Conservation (phyloP, 2,329 filamentous ascomycete genomes). For the Xylariaceae sp. region DNA sequence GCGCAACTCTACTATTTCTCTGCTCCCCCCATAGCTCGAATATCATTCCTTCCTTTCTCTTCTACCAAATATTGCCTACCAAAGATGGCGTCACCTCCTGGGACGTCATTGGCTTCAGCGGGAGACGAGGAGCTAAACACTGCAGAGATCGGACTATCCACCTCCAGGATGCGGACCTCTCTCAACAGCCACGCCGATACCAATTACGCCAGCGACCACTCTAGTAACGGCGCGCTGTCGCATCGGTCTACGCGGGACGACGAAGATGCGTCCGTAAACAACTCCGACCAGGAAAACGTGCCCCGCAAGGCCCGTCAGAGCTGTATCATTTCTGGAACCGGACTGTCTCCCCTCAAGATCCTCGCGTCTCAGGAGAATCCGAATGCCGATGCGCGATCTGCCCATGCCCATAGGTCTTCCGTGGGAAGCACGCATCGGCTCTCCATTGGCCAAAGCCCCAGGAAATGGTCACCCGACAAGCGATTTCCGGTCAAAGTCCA, state of each 20-base stretch:
- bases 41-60: background rate
- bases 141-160: slow-evolving; percentile 5
- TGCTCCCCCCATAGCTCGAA: slow-evolving; percentile 5
- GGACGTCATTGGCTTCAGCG: slow-evolving; percentile 10
- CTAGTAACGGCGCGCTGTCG: background rate
- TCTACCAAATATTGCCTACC: background rate
- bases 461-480: slow-evolving; percentile 48
- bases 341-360: slow-evolving; percentile 55
- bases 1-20: background rate
- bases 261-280: background rate
- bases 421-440: background rate
- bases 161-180: slow-evolving; percentile 12
- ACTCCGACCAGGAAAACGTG: slow-evolving; percentile 42
- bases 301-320: slow-evolving; percentile 47
- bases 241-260: slow-evolving; percentile 27
- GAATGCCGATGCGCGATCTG: slow-evolving; percentile 27
- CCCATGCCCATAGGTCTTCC: slow-evolving; percentile 16
- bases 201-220: background rate
- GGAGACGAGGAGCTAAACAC: slow-evolving; percentile 8
- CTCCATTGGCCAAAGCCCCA: slow-evolving; percentile 29
- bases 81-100: slow-evolving; percentile 13
- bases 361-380: slow-evolving; percentile 32
- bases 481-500: slow-evolving; percentile 57
- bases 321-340: slow-evolving; percentile 52
- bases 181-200: slow-evolving; percentile 4